phyloP scores from a whole-genome alignment of 441 rosid species.

The Manihot esculenta region DNA sequence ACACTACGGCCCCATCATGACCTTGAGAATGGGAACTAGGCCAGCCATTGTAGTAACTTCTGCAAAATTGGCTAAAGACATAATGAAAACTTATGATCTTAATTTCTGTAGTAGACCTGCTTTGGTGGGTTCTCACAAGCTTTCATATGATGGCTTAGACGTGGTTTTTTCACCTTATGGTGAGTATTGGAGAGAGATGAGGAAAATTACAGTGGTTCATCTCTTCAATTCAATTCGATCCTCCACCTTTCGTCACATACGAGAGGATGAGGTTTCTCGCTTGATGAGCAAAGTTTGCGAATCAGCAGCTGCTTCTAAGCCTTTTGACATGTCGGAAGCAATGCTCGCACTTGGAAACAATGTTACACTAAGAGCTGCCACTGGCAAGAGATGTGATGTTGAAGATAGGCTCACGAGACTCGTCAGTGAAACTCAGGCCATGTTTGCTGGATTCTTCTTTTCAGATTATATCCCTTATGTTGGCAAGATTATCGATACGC shows the following conservation, averaged over 20 bases:
- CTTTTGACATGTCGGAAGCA: conserved; percentile 8
- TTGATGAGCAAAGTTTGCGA: conserved; percentile 32
- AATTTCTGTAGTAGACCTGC: neutral
- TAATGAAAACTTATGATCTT: neutral
- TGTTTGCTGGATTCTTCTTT: conserved; percentile 14
- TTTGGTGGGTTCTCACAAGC: neutral
- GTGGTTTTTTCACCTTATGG: conserved; percentile 28
- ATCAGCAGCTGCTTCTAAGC: neutral
- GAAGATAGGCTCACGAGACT: conserved; percentile 36
- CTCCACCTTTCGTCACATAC: conserved; percentile 31
- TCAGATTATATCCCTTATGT: conserved; percentile 24
- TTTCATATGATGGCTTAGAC: neutral
- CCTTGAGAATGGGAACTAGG: neutral
- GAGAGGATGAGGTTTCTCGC: conserved; percentile 46
- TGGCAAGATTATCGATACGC: conserved; percentile 18
- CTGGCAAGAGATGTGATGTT: conserved; percentile 23
- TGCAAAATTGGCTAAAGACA: neutral
- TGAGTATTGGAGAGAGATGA: conserved; percentile 41
- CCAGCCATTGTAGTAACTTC: neutral
- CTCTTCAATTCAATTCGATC: conserved; percentile 38
- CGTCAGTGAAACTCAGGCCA: conserved; percentile 16
- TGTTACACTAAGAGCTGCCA: conserved; percentile 17
- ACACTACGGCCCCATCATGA: neutral
- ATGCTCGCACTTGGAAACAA: conserved; percentile 1
- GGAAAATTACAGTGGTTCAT: conserved; percentile 35